phyloP scores from a whole-genome alignment of 148 eudicot genomes.

The Amaranthus palmeri region DNA sequence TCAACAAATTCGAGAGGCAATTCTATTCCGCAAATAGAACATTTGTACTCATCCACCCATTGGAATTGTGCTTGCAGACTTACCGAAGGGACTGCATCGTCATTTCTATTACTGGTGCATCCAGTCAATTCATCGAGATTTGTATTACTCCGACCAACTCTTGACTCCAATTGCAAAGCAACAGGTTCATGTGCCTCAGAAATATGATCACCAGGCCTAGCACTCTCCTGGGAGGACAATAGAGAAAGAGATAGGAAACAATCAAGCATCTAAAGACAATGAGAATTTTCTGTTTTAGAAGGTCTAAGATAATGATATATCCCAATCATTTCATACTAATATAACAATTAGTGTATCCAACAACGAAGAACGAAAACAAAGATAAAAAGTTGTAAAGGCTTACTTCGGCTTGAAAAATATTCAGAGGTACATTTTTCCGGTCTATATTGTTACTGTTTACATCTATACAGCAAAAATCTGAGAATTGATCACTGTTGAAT shows the following conservation, averaged over 20 bases:
- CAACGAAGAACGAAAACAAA: neutral
- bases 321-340: neutral
- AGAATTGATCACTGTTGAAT: constrained; percentile 25
- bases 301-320: too few species aligned
- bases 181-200: constrained; percentile 23
- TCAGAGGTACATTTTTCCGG: neutral
- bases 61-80: constrained; percentile 30
- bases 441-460: constrained; percentile 14
- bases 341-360: neutral
- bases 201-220: constrained; percentile 10
- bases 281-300: neutral
- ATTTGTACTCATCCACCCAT: constrained; percentile 86
- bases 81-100: constrained; percentile 36
- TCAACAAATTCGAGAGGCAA: constrained; percentile 71
- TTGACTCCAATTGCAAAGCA: constrained; percentile 18
- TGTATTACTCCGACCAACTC: constrained; percentile 13
- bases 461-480: constrained; percentile 31
- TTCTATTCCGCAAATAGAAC: constrained; percentile 75
- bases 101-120: constrained; percentile 20
- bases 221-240: constrained; percentile 27
- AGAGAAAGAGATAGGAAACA: neutral
- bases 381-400: neutral
- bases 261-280: neutral
- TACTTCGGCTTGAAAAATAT: constrained; percentile 18
- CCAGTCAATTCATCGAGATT: constrained; percentile 18